Evolutionary conservation across 164 flowering plant genomes (phyloP), one percentile per base, ranked within the genome.

Genomic region (Nymphaea thermarum): DNA sequence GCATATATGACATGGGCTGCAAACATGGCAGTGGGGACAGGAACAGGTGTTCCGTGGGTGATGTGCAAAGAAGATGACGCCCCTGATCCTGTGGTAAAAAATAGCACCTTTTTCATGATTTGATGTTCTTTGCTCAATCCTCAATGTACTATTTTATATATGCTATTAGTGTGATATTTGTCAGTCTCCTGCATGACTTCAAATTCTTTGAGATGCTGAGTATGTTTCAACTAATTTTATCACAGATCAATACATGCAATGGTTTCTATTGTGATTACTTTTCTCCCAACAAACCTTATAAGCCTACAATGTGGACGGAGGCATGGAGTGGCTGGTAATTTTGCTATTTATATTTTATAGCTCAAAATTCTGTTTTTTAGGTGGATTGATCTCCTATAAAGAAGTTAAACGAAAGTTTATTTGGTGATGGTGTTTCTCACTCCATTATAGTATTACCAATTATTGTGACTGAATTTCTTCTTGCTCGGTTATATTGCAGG

Each of bases 181-280:
- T 45, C 5, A 10, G 11, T 45, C 7, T 10, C 2, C 11, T 45
- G 53, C 53, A 45, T 45, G 53, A 45, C 53, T 25, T 25, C 36
- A 25, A 25, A 25, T 25, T 25, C 36, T 25, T 25, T 25, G 36
- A 25, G 36, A 25, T 25, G 36, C 36, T 45, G 53, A 45, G 53
- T 45, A 10, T 10, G 11, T 45, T 10, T 45, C 53, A 5, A 10
- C 11, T 45, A 5, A 5, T 45, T 0, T 45, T 45, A 10, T 45
- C 11, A 10, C 53, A 45, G 53, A 45, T 45, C 53, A 45, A 45
- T 45, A 45, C 53, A 45, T 95, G 98, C 74, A 95, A 95, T 74
- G 99, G 98, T 41, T 95, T 90, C 71, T 95, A 95, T 80, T 95
- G 99, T 68, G 98, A 95, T 66, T 15, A 53, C 42, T 92, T 95